A percentile compares a stretch with the other conserved stretches of the same genome.
phyloP scores from a whole-genome alignment of 73 alveolate genomes.

The Paramecium bursaria region DNA sequence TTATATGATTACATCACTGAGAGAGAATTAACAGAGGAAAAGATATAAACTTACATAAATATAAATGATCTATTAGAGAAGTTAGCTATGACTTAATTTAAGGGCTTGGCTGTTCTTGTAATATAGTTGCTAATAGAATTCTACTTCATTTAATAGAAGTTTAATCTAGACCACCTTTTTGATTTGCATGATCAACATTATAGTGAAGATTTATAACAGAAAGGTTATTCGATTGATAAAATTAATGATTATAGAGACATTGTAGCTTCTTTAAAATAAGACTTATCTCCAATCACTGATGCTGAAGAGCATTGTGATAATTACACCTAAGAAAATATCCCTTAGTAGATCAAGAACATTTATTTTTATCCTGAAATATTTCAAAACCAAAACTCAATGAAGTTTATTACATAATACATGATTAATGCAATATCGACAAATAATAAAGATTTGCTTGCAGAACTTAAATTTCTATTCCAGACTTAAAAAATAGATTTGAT shows the following conservation, averaged over 20 bases:
- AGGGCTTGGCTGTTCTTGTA: background rate
- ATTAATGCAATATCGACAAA: no score
- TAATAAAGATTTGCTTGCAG: no score
- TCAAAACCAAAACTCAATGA: no score
- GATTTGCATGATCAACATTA: slow-evolving; percentile 8
- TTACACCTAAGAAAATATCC: no score
- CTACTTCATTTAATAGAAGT: background rate
- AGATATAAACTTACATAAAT: background rate
- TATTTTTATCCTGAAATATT: no score
- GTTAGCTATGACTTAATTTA: background rate
- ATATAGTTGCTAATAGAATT: background rate
- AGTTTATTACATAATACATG: no score
- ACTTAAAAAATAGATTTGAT: no score
- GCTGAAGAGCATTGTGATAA: slow-evolving; percentile 34
- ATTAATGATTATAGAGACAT: slow-evolving; percentile 25
- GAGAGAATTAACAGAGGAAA: no score
- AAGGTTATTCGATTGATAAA: slow-evolving; percentile 7
- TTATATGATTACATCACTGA: no score
- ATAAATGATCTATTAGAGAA: background rate
- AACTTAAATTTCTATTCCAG: no score
- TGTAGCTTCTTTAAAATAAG: background rate
- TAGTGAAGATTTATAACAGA: background rate
- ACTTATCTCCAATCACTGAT: slow-evolving; percentile 39
- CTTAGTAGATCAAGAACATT: no score
- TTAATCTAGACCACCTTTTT: slow-evolving; percentile 10